Evolutionary conservation across 2,329 filamentous ascomycete species (phyloP), one percentile per base, ranked within the genome.

Genomic region (Diaporthe sp.): DNA sequence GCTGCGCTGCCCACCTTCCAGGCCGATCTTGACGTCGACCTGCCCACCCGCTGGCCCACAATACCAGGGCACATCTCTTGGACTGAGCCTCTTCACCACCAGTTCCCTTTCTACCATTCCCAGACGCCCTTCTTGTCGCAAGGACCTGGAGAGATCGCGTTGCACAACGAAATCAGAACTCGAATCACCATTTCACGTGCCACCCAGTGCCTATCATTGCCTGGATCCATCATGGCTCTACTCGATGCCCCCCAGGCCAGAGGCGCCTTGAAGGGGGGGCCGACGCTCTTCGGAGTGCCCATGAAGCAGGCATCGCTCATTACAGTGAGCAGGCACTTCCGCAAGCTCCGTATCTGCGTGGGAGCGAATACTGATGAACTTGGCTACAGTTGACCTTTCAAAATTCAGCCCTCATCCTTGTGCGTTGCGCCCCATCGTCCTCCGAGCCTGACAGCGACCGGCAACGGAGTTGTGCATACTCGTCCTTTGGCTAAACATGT

Each of bases 371-470:
- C 79, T 80, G 76, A 83, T 79, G 71, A 82, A 61, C 31, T 80
- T 44, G 51, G 76, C 71, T 28, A 57, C 81, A 96, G 94, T 89
- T 96, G 81, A 95, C 92, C 39, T 91, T 94, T 78, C 93, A 96
- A 86, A 96, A 96, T 82, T 95, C 94, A 10, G 93, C 92, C 37
- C 88, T 96, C 76, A 95, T 95, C 76, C 86, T 96, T 79, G 92
- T 93, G 86, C 79, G 85, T 83, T 44, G 22, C 46, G 72, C 71
- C 65, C 46, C 19, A 17, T 60, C 42, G 37, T 37, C 25, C 74
- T 31, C 65, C 76, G 25, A 58, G 55, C 53, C 46, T 31, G 44
- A 25, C 17, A 46, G 49, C 49, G 17, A 55, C 49, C 46, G 31
- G 31, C 7, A 5, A 10, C 46, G 31, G 46, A n/a, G 25, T 9